Conservation (phyloP, 768 basidiomycete genomes). For the Asterophora parasitica region DNA sequence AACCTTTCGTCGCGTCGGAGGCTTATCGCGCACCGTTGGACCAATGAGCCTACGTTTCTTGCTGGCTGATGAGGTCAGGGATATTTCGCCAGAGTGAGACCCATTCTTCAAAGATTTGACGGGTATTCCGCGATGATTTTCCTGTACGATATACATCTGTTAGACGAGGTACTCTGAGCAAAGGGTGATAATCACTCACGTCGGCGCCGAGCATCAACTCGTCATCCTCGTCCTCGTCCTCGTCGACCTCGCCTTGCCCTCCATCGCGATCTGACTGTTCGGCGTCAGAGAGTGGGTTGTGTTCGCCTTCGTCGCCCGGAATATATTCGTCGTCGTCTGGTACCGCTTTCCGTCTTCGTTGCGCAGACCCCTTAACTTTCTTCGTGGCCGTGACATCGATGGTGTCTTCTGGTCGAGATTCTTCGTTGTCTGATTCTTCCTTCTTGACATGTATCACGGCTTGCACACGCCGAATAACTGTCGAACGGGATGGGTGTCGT, state of each 20-base stretch:
- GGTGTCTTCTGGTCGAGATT: constrained; percentile 2
- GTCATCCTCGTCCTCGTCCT: constrained; percentile 58
- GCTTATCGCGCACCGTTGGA: constrained; percentile 6
- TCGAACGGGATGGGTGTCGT: constrained; percentile 19
- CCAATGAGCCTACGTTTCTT: constrained; percentile 31
- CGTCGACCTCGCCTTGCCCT: constrained; percentile 27
- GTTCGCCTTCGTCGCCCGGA: constrained; percentile 8
- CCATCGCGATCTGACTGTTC: constrained; percentile 20
- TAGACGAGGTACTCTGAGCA: not conserved
- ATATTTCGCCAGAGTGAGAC: constrained; percentile 12
- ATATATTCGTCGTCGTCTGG: constrained; percentile 4
- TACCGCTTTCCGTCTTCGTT: constrained; percentile 11
- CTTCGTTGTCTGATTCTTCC: constrained; percentile 38
- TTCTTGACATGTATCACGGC: constrained; percentile 63
- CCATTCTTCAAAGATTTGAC: constrained; percentile 10
- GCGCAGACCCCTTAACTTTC: not conserved
- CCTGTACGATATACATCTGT: constrained; percentile 21
- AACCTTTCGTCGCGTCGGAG: constrained; percentile 9
- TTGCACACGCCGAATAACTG: constrained; percentile 60
- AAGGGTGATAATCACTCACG: constrained; percentile 28
- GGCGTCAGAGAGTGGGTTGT: not conserved
- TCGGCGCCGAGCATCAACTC: constrained; percentile 59
- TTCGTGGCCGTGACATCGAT: not conserved
- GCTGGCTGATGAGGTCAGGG: constrained; percentile 21
- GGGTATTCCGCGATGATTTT: constrained; percentile 33